Conservation (phyloP, 2,329 filamentous ascomycete species). For the Fusarium graminum region DNA sequence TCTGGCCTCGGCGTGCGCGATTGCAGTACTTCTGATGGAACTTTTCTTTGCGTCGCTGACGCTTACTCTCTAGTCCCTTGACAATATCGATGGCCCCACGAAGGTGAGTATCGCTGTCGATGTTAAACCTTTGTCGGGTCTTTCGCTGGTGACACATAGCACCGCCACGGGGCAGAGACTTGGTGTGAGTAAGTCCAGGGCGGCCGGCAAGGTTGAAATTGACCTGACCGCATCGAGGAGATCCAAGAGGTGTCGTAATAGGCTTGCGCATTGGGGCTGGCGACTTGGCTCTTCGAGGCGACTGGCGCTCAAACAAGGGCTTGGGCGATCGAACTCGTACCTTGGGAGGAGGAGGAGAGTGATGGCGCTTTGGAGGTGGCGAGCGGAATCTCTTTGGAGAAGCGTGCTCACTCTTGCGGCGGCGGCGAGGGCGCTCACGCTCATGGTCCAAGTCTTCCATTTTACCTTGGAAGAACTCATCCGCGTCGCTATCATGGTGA, state of each 20-base stretch:
- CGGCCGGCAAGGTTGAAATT: constrained; percentile 62
- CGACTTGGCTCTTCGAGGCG: constrained; percentile 77
- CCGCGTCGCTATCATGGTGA: constrained; percentile 75
- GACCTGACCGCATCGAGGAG: constrained; percentile 57
- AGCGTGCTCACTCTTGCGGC: constrained; percentile 64
- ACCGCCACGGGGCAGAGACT: constrained; percentile 85
- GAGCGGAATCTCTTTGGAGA: constrained; percentile 62
- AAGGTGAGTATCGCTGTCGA: constrained; percentile 71
- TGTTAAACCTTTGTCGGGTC: constrained; percentile 55
- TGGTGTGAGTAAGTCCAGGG: constrained; percentile 79
- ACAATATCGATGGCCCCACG: constrained; percentile 98
- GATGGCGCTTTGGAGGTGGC: constrained; percentile 53
- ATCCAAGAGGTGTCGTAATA: constrained; percentile 54
- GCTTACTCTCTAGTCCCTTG: constrained; percentile 94
- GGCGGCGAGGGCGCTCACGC: constrained; percentile 62
- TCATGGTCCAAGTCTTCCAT: constrained; percentile 76
- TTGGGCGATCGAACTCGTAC: constrained; percentile 63
- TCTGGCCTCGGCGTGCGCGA: constrained; percentile 78
- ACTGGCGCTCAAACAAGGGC: constrained; percentile 73
- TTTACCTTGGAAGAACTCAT: constrained; percentile 77
- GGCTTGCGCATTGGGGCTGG: constrained; percentile 76
- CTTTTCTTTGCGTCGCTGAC: constrained; percentile 92
- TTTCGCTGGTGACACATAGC: constrained; percentile 74
- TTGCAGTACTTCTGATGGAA: constrained; percentile 90
- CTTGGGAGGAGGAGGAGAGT: constrained; percentile 60